Base-by-base conservation (phyloP, 305 asterid species). In the Nicotiana rustica region DNA sequence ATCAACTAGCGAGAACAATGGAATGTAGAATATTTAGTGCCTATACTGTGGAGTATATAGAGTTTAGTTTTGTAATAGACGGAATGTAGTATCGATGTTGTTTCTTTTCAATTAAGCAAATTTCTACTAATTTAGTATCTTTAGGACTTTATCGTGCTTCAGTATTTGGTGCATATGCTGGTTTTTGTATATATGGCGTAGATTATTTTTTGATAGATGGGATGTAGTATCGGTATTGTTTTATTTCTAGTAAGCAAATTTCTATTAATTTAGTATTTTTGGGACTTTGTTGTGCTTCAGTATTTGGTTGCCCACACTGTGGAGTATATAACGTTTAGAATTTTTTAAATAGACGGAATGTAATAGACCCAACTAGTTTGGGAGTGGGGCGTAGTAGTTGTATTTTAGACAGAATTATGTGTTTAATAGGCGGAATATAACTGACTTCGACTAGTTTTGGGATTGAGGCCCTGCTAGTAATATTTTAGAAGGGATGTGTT, bases 81-180 rank as follows among this genome's bases (percentile, higher is more conserved):
- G 29, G 65, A 59, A 59, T n/a, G 25, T 59, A 5, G 61, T 55
- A 18, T 70, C 18, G 2, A 6, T 41, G 10, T 47, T 38, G 25
- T 33, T 67, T 57, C 68, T 75, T 68, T 62, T 77, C 82, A 61
- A 38, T 12, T 66, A 4, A 68, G 79, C 77, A 83, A 19, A 65
- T 14, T 61, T 77, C 38, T 47, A 1, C 47, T 38, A 21, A 47
- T 3, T 31, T 36, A 0, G 47, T 67, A 1, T 4, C 17, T 9
- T 33, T 41, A 41, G 18, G 25, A 18, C 57, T 61, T 61, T 19
- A 19, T 61, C 1, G 67, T 61, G 29, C 67, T 61, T 61, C 4
- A 7, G 2, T 60, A 60, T 57, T 57, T 17, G 25, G 64, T 61
- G 67, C 12, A 2, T 60, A 59, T 59, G 12, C 31, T 60, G 19